A percentile compares a stretch with the other conserved stretches of the same genome.
Evolutionary conservation across 2,329 filamentous ascomycete genomes (phyloP).

Genomic region (Periconia sp.): DNA sequence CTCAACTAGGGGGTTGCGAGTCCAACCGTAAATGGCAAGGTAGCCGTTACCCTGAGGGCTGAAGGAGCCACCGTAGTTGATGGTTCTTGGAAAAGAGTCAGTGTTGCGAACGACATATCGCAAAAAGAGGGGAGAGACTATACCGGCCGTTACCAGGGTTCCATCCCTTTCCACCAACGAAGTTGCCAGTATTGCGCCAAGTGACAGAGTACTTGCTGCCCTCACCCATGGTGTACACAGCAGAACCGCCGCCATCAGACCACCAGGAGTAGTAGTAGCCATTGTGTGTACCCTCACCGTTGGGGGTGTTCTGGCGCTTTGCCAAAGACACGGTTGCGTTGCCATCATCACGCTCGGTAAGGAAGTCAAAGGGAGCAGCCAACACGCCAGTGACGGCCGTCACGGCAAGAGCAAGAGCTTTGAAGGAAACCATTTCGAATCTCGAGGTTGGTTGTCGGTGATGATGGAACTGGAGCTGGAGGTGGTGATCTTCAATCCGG

Average conservation of each 20-base stretch:
- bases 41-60: slow-evolving; percentile 23
- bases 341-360: slow-evolving; percentile 20
- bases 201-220: slow-evolving; percentile 43
- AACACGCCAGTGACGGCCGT: slow-evolving; percentile 16
- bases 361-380: slow-evolving; percentile 20
- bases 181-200: slow-evolving; percentile 30
- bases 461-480: slow-evolving; percentile 3
- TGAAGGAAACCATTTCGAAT: slow-evolving; percentile 25
- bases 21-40: slow-evolving; percentile 59
- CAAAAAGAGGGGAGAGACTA: neutral
- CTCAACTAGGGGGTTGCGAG: slow-evolving; percentile 54
- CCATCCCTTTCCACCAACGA: slow-evolving; percentile 37
- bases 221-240: slow-evolving; percentile 54
- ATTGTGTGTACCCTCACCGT: slow-evolving; percentile 16
- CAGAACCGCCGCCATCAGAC: slow-evolving; percentile 31
- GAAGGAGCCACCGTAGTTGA: slow-evolving; percentile 24
- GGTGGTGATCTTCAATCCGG: slow-evolving; percentile 3
- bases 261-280: slow-evolving; percentile 62
- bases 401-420: slow-evolving; percentile 19
- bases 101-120: no score
- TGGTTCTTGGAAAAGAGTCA: slow-evolving; percentile 3
- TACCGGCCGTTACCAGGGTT: slow-evolving; percentile 15
- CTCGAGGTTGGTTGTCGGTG: slow-evolving; percentile 1
- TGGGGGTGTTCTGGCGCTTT: slow-evolving; percentile 10
- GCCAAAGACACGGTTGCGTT: slow-evolving; percentile 19